A percentile compares a stretch with the other conserved stretches of the same genome.
Evolutionary conservation across 306 rosid genomes (phyloP).

Genomic region (Quercus berberidifolia): DNA sequence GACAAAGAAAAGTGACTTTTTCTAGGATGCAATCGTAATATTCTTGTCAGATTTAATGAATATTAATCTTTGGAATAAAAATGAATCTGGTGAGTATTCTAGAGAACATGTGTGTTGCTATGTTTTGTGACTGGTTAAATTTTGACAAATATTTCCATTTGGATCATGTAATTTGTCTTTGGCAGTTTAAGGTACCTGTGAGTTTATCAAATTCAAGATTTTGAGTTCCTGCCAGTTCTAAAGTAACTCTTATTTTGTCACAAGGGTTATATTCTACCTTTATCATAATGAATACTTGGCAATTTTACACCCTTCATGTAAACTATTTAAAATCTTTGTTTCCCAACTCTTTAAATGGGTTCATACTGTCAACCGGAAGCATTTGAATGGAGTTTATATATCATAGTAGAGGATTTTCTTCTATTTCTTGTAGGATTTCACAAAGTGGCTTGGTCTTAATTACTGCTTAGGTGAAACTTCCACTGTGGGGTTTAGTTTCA

Average conservation of each 20-base stretch:
- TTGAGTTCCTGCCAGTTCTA: neutral
- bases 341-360: neutral
- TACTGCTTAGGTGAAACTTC: neutral
- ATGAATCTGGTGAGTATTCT: neutral
- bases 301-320: neutral
- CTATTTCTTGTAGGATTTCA: neutral
- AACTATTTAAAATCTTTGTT: neutral
- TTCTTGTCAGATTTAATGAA: neutral
- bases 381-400: neutral
- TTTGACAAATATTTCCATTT: neutral
- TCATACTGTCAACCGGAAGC: neutral
- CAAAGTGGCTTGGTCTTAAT: neutral
- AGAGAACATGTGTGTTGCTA: neutral
- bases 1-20: constrained; percentile 36
- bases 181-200: neutral
- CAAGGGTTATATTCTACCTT: neutral
- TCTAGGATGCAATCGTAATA: neutral
- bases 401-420: neutral
- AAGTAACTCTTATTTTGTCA: neutral
- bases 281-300: neutral
- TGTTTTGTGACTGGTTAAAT: neutral
- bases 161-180: neutral
- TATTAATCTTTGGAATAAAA: neutral
- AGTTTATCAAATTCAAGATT: neutral
- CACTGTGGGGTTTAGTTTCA: neutral